Evolutionary conservation across 345 rosid genomes (phyloP).

Genomic region (Lepidium africanum): DNA sequence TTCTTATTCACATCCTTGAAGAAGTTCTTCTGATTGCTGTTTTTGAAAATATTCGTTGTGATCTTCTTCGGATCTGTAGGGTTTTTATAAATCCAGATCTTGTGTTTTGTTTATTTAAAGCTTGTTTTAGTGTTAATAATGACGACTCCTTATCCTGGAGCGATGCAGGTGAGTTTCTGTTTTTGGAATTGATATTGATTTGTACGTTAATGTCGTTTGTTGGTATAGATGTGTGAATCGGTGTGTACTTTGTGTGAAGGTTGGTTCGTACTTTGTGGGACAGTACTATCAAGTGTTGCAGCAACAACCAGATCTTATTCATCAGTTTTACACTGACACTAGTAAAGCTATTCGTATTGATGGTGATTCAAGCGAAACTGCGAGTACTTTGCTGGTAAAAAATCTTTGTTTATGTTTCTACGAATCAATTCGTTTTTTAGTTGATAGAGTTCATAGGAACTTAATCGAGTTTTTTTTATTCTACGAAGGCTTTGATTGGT

Average conservation of each 20-base stretch:
- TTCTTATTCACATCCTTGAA: neutral
- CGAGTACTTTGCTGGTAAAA: constrained; percentile 64
- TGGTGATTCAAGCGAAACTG: constrained; percentile 62
- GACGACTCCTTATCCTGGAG: constrained; percentile 60
- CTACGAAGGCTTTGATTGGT: too few relatives aligned
- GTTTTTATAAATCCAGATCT: constrained; percentile 13
- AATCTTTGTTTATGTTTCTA: neutral
- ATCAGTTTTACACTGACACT: constrained; percentile 71
- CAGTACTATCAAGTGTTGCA: constrained; percentile 86
- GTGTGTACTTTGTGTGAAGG: constrained; percentile 31
- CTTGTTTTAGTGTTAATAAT: constrained; percentile 25
- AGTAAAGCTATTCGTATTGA: constrained; percentile 74
- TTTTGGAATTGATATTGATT: neutral
- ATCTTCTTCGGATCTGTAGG: constrained; percentile 2
- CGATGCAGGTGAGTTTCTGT: constrained; percentile 46
- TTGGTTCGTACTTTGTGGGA: constrained; percentile 90
- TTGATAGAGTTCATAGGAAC: too few relatives aligned
- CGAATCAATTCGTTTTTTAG: neutral
- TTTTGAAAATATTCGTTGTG: neutral
- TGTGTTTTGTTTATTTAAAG: constrained; percentile 5
- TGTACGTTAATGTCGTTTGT: neutral
- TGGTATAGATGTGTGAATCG: neutral
- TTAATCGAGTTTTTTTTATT: too few relatives aligned
- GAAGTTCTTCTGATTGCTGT: neutral
- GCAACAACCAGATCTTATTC: constrained; percentile 78